A percentile compares a stretch with the other conserved stretches of the same genome.
phyloP scores from a whole-genome alignment of 306 rosid genomes.

The Vigna reflexopilosa region DNA sequence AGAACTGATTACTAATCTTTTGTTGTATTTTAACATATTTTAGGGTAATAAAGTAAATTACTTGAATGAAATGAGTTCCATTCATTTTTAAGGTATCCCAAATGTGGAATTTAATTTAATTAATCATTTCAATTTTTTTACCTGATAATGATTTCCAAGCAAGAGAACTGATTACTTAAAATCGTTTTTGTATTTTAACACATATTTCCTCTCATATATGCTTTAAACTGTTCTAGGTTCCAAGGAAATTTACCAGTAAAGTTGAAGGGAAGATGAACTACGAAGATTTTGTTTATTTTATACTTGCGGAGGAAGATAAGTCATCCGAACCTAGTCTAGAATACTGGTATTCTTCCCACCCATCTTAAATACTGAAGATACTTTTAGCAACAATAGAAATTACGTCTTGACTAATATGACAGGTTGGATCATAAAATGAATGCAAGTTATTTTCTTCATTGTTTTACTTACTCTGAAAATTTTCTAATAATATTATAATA shows the following conservation, averaged over 20 bases:
- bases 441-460: conserved; percentile 36
- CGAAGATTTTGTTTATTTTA: conserved; percentile 98
- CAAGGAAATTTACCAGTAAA: conserved; percentile 86
- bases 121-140: neutral
- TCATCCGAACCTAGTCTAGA: conserved; percentile 96
- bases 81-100: conserved; percentile 31
- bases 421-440: conserved; percentile 33
- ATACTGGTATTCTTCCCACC: conserved; percentile 75
- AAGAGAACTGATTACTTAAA: neutral
- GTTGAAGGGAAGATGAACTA: conserved; percentile 99
- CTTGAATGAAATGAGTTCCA: neutral
- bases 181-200: neutral
- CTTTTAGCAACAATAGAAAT: conserved; percentile 28
- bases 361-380: conserved; percentile 40
- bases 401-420: conserved; percentile 36
- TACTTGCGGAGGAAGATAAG: conserved; percentile 98
- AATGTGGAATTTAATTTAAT: conserved; percentile 33
- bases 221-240: conserved; percentile 61
- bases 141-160: neutral
- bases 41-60: no score
- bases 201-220: conserved; percentile 4
- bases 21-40: neutral
- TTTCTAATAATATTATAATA: neutral
- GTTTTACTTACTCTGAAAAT: neutral
- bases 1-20: neutral